Evolutionary conservation across 2,329 filamentous ascomycete genomes (phyloP).

Genomic region (Arthrinium puccinioides): DNA sequence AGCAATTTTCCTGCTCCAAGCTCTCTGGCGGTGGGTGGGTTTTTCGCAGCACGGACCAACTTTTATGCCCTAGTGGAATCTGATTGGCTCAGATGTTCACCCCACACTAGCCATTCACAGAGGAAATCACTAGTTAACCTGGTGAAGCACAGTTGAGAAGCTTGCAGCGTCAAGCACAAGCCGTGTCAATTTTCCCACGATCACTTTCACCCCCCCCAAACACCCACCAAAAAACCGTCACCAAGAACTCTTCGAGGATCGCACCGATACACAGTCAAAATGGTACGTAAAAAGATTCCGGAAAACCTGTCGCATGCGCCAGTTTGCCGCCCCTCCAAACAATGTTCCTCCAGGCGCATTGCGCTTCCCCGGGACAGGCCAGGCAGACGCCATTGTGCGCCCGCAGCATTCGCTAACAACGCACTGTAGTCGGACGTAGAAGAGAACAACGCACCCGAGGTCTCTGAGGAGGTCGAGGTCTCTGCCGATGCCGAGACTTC

Average conservation of each 20-base stretch:
- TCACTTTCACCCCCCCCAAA: slow-evolving; percentile 14
- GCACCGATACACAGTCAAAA: slow-evolving; percentile 52
- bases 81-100: slow-evolving; percentile 4
- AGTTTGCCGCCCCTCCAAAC: neutral
- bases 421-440: slow-evolving; percentile 92
- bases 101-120: too few species aligned
- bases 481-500: slow-evolving; percentile 81
- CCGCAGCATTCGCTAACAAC: neutral
- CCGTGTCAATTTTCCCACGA: slow-evolving; percentile 5
- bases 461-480: slow-evolving; percentile 87
- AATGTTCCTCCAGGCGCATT: neutral
- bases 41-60: slow-evolving; percentile 4
- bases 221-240: slow-evolving; percentile 14
- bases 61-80: slow-evolving; percentile 5
- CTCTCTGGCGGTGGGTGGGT: slow-evolving; percentile 1
- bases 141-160: too few species aligned
- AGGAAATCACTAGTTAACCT: too few species aligned
- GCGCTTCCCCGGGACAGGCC: neutral
- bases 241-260: slow-evolving; percentile 57
- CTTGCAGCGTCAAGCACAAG: neutral
- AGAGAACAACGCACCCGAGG: slow-evolving; percentile 89
- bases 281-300: too few species aligned
- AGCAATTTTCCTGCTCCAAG: slow-evolving; percentile 2
- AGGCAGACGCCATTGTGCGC: neutral
- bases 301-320: too few species aligned